A percentile compares a stretch with the other conserved stretches of the same genome.
Evolutionary conservation across 2,329 filamentous ascomycete genomes (phyloP).

Genomic region (Arthroderma uncinatum): DNA sequence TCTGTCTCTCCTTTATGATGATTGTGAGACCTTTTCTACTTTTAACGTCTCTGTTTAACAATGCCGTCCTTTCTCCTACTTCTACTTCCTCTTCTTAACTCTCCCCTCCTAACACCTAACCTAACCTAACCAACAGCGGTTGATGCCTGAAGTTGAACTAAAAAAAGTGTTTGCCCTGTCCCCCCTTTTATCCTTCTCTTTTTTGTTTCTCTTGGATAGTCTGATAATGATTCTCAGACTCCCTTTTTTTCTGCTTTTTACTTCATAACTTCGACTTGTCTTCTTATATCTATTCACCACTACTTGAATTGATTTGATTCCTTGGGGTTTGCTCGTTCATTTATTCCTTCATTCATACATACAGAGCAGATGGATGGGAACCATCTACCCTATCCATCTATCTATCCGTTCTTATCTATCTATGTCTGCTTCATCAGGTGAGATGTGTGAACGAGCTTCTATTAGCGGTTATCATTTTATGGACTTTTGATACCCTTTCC

Average conservation of each 20-base stretch:
- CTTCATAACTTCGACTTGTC: conserved; percentile 10
- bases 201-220: conserved; percentile 14
- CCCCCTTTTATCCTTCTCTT: conserved; percentile 13
- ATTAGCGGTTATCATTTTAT: background rate
- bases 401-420: background rate
- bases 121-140: background rate
- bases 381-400: background rate
- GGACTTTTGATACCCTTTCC: background rate
- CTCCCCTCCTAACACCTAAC: background rate
- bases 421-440: background rate
- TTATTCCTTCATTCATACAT: background rate
- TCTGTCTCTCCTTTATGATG: conserved; percentile 1
- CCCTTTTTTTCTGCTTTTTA: background rate
- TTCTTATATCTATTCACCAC: conserved; percentile 4
- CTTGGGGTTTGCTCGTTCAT: conserved; percentile 1
- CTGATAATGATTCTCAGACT: background rate
- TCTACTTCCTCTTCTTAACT: background rate
- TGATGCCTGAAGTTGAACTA: background rate
- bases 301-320: conserved; percentile 1
- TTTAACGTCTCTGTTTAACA: background rate
- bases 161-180: background rate
- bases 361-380: background rate
- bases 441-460: background rate
- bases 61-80: background rate
- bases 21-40: background rate